Conservation (phyloP, 164 flowering plant genomes). For the Aristolochia californica region DNA sequence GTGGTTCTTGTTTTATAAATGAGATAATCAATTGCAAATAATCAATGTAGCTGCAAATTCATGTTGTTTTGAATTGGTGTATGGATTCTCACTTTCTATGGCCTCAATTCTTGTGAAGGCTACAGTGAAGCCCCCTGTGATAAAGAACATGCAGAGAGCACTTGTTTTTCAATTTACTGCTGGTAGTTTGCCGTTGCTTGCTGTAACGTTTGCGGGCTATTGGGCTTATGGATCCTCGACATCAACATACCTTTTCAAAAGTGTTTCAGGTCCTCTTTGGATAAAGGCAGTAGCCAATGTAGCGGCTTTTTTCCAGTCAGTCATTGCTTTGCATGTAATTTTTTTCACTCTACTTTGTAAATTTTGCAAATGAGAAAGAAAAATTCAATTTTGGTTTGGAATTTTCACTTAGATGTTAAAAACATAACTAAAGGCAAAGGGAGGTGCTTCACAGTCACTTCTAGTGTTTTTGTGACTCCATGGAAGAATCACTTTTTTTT, state of each 20-base stretch:
- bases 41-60: no score
- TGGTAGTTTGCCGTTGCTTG: slow-evolving; percentile 67
- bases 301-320: slow-evolving; percentile 68
- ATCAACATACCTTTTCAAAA: slow-evolving; percentile 64
- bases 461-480: no score
- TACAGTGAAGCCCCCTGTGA: slow-evolving; percentile 69
- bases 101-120: slow-evolving; percentile 34
- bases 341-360: neutral
- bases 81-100: no score
- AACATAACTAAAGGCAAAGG: no score
- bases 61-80: no score
- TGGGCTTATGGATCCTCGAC: slow-evolving; percentile 86
- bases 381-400: neutral
- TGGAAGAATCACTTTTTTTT: no score
- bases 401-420: neutral
- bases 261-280: slow-evolving; percentile 71
- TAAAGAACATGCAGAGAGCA: slow-evolving; percentile 72
- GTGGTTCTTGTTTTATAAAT: no score
- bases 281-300: slow-evolving; percentile 56
- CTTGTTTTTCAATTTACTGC: slow-evolving; percentile 65
- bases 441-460: no score
- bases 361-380: neutral
- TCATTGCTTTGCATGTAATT: slow-evolving; percentile 76
- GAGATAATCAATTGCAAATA: no score
- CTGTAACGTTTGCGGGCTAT: slow-evolving; percentile 62